Conservation (phyloP, 129 eudicot species). For the Helichrysum umbraculigerum region DNA sequence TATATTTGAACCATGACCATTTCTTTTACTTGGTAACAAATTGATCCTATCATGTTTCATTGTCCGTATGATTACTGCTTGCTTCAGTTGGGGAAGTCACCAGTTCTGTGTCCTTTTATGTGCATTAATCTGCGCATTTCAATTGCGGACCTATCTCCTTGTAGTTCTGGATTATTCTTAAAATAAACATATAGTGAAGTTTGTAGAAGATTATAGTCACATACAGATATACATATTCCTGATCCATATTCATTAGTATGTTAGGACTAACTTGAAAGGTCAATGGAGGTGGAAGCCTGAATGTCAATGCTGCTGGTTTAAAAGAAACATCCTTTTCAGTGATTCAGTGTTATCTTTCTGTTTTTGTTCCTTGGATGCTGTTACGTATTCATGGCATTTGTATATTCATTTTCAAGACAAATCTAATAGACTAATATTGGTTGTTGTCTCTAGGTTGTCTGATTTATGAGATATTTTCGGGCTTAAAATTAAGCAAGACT, state of each 20-base stretch:
- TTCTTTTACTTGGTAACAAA: not conserved
- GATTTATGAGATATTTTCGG: slow-evolving; percentile 87
- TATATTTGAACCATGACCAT: not conserved
- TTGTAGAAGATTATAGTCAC: slow-evolving; percentile 8
- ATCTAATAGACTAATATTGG: not conserved
- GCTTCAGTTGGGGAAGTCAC: not conserved
- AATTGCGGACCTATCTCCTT: not conserved
- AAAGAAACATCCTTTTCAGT: not conserved
- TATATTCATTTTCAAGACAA: not conserved
- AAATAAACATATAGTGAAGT: not conserved
- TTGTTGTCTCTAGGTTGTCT: slow-evolving; percentile 67
- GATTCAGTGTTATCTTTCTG: not conserved
- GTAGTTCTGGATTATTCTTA: not conserved
- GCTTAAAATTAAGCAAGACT: slow-evolving; percentile 67
- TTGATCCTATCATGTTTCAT: not conserved
- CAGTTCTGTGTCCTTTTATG: slow-evolving; percentile 11
- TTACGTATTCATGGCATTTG: not conserved
- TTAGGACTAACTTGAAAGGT: slow-evolving; percentile 2
- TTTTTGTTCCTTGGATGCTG: not conserved
- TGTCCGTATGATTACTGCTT: not conserved
- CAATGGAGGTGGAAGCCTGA: slow-evolving; percentile 11
- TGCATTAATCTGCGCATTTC: slow-evolving; percentile 2
- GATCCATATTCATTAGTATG: not conserved
- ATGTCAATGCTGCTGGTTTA: slow-evolving; percentile 1
- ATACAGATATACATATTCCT: not conserved